These are phyloP conservation scores for Eleusine coracana DNA, from an alignment of 176 grass and related monocot genomes.

Conservation along the genomic window DNA sequence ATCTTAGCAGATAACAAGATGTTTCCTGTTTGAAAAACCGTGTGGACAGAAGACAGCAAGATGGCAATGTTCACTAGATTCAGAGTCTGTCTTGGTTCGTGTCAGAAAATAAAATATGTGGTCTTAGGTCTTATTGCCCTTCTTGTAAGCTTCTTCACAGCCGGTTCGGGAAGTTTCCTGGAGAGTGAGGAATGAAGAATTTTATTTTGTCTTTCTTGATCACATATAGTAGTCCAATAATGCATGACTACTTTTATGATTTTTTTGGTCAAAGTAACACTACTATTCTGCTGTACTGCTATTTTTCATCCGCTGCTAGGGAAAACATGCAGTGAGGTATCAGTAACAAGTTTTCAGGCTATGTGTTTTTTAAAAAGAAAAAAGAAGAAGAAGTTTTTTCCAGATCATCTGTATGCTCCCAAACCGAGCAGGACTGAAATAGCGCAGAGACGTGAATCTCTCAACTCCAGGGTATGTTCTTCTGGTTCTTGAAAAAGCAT, in stretches of 20 bases:
- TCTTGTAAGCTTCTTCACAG: constrained; percentile 32
- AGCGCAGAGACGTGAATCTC: no score
- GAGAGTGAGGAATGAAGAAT: constrained; percentile 32
- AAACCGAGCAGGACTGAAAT: neutral
- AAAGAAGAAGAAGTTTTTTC: no score
- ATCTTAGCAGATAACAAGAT: constrained; percentile 43
- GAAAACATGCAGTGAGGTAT: neutral
- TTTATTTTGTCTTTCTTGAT: neutral
- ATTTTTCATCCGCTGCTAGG: neutral
- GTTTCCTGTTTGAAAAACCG: constrained; percentile 38
- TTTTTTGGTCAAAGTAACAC: neutral
- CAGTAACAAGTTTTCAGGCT: no score
- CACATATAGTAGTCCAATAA: neutral
- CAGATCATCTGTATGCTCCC: neutral
- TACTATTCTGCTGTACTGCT: neutral
- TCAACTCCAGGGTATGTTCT: no score
- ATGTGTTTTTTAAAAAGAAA: no score
- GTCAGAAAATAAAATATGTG: neutral
- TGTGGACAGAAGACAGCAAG: constrained; percentile 20
- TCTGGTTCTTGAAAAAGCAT: no score
- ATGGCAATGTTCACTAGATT: constrained; percentile 19
- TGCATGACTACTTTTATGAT: neutral
- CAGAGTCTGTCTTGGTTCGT: constrained; percentile 29
- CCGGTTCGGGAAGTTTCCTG: constrained; percentile 27
- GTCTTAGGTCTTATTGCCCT: constrained; percentile 4